Conservation (phyloP, 352 stramenopile genomes). For the Phytophthora chlamydospora region DNA sequence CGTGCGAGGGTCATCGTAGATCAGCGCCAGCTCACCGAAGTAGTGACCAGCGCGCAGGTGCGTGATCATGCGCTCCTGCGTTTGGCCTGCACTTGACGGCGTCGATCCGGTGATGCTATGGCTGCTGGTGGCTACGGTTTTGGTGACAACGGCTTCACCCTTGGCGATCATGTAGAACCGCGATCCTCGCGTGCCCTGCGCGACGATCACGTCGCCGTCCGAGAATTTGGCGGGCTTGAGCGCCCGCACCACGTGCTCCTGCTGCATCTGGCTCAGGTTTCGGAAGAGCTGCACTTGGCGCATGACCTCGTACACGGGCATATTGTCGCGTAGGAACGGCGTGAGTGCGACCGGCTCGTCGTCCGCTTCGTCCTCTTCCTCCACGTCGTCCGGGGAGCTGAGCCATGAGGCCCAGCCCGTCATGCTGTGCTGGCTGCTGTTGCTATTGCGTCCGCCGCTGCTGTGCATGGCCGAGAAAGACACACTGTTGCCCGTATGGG, state of each 20-base stretch:
- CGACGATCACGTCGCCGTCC: conserved; percentile 83
- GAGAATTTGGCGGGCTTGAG: conserved; percentile 89
- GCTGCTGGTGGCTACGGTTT: conserved; percentile 53
- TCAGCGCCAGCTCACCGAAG: conserved; percentile 93
- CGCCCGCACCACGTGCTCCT: conserved; percentile 86
- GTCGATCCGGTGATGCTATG: conserved; percentile 40
- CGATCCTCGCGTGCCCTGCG: conserved; percentile 83
- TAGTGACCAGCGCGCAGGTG: conserved; percentile 92
- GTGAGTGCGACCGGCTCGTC: conserved; percentile 74
- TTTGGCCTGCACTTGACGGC: conserved; percentile 37
- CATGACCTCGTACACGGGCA: conserved; percentile 90
- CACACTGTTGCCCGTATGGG: conserved; percentile 46
- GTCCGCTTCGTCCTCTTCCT: conserved; percentile 71
- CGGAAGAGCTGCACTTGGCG: conserved; percentile 87
- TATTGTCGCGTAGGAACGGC: conserved; percentile 83
- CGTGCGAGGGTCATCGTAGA: conserved; percentile 91
- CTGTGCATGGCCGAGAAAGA: conserved; percentile 46
- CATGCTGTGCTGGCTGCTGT: conserved; percentile 66
- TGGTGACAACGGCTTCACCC: conserved; percentile 86
- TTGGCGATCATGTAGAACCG: conserved; percentile 93
- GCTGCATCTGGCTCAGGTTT: conserved; percentile 87
- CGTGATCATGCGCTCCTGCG: conserved; percentile 87
- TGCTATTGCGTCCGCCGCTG: conserved; percentile 42
- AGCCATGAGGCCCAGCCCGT: conserved; percentile 71
- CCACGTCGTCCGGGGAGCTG: conserved; percentile 64